These are phyloP conservation scores for Mallotus nudiflorus DNA, from an alignment of 345 rosid species.

Conservation along the genomic window DNA sequence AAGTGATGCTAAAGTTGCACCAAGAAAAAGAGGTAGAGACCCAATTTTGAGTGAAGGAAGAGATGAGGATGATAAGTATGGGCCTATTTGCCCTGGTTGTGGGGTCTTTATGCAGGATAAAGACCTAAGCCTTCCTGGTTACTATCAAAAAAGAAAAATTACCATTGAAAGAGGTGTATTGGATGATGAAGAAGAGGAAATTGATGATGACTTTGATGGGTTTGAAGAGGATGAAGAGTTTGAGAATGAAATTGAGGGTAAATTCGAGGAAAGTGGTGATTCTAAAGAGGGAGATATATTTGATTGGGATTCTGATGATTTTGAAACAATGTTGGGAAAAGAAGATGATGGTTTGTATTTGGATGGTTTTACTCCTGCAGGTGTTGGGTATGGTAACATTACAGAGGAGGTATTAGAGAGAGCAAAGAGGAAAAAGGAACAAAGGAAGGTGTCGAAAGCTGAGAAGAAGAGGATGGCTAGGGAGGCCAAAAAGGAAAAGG, in stretches of 20 bases:
- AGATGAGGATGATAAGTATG: conserved; percentile 74
- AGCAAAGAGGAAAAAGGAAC: conserved; percentile 31
- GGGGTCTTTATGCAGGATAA: conserved; percentile 90
- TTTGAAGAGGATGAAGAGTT: conserved; percentile 35
- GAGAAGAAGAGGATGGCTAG: conserved; percentile 71
- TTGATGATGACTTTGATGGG: conserved; percentile 33
- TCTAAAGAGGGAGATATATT: no score
- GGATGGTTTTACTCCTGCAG: conserved; percentile 75
- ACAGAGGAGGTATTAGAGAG: conserved; percentile 58
- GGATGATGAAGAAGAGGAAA: conserved; percentile 30
- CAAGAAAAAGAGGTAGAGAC: conserved; percentile 30
- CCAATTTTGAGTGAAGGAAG: conserved; percentile 73
- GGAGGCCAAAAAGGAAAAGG: conserved; percentile 58
- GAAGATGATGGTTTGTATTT: conserved; percentile 39
- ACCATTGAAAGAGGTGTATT: conserved; percentile 18
- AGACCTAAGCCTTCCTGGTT: conserved; percentile 74
- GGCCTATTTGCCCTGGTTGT: conserved; percentile 84
- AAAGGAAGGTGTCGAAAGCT: conserved; percentile 62
- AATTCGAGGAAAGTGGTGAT: conserved; percentile 36
- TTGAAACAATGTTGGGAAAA: conserved; percentile 47
- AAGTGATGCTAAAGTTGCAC: conserved; percentile 38
- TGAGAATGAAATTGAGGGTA: conserved; percentile 32
- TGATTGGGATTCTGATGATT: conserved; percentile 65
- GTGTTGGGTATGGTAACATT: conserved; percentile 89
- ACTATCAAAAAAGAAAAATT: conserved; percentile 52